Conservation (phyloP, 805 yeast genomes). For the Kregervanrija fluxuum region DNA sequence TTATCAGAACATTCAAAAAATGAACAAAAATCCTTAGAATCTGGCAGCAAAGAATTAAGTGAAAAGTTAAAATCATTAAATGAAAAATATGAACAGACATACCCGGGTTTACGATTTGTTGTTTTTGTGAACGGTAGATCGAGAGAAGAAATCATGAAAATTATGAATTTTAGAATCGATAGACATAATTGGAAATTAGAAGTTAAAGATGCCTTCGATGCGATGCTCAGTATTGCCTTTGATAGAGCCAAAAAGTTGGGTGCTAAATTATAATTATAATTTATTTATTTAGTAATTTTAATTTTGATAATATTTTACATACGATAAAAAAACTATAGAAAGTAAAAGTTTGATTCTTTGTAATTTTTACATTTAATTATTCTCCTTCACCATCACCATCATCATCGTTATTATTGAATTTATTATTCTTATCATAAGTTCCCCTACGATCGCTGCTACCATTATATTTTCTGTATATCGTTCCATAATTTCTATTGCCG, state of each 20-base stretch:
- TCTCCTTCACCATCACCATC: slow-evolving; percentile 9
- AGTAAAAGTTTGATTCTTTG: neutral
- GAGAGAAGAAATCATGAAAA: slow-evolving; percentile 53
- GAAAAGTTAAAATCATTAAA: slow-evolving; percentile 46
- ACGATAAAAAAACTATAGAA: no score
- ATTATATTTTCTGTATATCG: no score
- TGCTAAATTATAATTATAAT: slow-evolving; percentile 29
- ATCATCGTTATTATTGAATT: slow-evolving; percentile 3
- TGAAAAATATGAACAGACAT: slow-evolving; percentile 35
- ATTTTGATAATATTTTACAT: no score
- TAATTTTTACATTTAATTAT: slow-evolving; percentile 1
- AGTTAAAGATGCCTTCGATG: slow-evolving; percentile 61
- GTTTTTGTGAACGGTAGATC: slow-evolving; percentile 84
- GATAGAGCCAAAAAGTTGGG: slow-evolving; percentile 61
- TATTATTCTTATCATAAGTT: neutral
- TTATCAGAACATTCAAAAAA: slow-evolving; percentile 58
- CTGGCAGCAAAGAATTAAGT: slow-evolving; percentile 43
- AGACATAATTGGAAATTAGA: slow-evolving; percentile 50
- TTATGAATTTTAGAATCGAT: slow-evolving; percentile 53
- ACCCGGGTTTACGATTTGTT: slow-evolving; percentile 72
- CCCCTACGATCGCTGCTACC: no score
- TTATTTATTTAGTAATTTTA: no score
- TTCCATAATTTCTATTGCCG: no score
- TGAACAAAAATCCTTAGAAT: slow-evolving; percentile 64
- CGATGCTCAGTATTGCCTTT: slow-evolving; percentile 87